Base-by-base conservation (phyloP, 441 rosid species). In the Croton laevigatus region DNA sequence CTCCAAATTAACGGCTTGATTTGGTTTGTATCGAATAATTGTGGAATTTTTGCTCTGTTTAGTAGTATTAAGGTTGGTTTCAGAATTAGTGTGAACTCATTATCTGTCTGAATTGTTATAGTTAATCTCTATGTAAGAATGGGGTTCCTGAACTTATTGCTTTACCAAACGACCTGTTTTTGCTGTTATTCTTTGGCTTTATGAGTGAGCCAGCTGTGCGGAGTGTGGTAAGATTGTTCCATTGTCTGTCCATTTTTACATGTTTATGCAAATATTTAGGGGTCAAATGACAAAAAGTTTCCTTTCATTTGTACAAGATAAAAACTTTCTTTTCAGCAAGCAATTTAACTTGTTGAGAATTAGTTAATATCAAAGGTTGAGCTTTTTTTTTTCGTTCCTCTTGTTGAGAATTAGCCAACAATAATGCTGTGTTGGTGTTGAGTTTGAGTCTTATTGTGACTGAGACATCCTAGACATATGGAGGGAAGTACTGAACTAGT, bases 361-460 rank as follows among this genome's bases (percentile, higher is more conserved):
- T 54, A 38, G 36, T 17, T 27, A 46, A 7, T 62, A 49, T 4
- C 9, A 6, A 34, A 8, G 9, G 10, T 51, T n/a, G 42, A 3
- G 8, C 17, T 52, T 32, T 65, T 65, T 65, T 65, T 27, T 27
- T 27, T 27, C 32, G 13, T 9, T 20, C 34, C 51, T 37, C 49
- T 38, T 52, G 36, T 5, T 66, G 27, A 19, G 17, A n/a, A 37
- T 42, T 27, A 27, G 45, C 42, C 10, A 62, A n/a, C 42, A 3
- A 20, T 36, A 34, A 67, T 37, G 19, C 19, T 10, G 34, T n/a
- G 16, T 49, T 14, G 23, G 37, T 19, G 5, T 13, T 5, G 49
- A 52, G 6, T 66, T 19, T 66, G 48, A 52, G 42, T 52, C 70
- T 38, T 11, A n/a, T 66, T 52, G 9, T 59, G 46, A 59, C 27